Percentiles rank a stretch among this genome's conserved stretches.
phyloP scores from a whole-genome alignment of 1,284 basidiomycete species.

The Fistulinella staudtii region DNA sequence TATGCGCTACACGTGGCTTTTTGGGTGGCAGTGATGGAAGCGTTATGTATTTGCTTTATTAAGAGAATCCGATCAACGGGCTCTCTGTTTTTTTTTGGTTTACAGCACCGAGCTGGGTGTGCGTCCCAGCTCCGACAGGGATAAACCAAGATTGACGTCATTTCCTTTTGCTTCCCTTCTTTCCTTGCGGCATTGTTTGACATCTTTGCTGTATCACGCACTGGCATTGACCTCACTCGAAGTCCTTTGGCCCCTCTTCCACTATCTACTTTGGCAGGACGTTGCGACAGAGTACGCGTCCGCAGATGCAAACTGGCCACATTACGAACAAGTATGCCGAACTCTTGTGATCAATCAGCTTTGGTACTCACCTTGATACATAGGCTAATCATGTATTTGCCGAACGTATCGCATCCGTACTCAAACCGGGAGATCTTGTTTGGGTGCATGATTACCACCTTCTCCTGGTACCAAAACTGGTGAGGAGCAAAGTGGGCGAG shows the following conservation, averaged over 20 bases:
- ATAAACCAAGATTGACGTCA: constrained; percentile 3
- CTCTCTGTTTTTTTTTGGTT: background rate
- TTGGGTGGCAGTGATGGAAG: background rate
- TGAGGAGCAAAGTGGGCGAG: constrained; percentile 51
- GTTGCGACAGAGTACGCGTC: constrained; percentile 77
- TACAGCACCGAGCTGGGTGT: no score
- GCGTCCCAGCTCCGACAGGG: background rate
- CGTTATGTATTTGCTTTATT: constrained; percentile 1
- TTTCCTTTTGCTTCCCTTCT: background rate
- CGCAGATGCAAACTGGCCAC: constrained; percentile 74
- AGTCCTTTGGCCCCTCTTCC: constrained; percentile 98
- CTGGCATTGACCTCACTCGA: constrained; percentile 8
- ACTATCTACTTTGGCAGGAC: constrained; percentile 98
- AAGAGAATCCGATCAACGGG: constrained; percentile 1
- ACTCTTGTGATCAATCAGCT: background rate
- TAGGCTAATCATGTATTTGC: constrained; percentile 88
- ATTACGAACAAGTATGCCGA: constrained; percentile 27
- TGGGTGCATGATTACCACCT: constrained; percentile 95
- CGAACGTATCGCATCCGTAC: constrained; percentile 69
- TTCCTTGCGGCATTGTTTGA: constrained; percentile 1
- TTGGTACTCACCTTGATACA: constrained; percentile 17
- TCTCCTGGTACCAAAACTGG: constrained; percentile 82
- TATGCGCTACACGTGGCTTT: constrained; percentile 6
- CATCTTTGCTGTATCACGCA: background rate
- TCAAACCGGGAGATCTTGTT: constrained; percentile 86